Conservation (phyloP, 2,329 filamentous ascomycete species). For the Thyridium curvatum region DNA sequence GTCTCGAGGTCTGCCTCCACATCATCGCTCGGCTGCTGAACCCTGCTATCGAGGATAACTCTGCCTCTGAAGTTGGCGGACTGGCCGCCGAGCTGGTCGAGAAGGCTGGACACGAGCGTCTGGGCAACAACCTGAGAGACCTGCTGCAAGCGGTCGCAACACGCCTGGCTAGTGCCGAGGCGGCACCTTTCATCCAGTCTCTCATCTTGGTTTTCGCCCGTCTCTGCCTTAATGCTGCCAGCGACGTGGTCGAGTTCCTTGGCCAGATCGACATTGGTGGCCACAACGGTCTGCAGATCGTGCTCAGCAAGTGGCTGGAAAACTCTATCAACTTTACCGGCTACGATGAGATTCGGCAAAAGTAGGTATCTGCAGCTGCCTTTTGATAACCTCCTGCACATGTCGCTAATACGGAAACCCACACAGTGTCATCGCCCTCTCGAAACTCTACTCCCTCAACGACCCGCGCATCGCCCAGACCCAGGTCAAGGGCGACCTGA, state of each 20-base stretch:
- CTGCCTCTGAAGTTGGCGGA: constrained; percentile 91
- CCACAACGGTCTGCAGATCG: constrained; percentile 78
- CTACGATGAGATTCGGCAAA: constrained; percentile 95
- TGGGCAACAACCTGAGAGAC: constrained; percentile 78
- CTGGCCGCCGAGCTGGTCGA: constrained; percentile 92
- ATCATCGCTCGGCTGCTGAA: constrained; percentile 89
- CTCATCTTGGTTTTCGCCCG: constrained; percentile 92
- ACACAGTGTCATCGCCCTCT: constrained; percentile 77
- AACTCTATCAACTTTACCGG: constrained; percentile 97
- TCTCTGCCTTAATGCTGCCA: constrained; percentile 75
- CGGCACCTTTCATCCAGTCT: constrained; percentile 89
- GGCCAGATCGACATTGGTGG: constrained; percentile 75
- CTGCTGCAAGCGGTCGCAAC: constrained; percentile 84
- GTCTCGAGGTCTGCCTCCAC: constrained; percentile 80
- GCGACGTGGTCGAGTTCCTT: constrained; percentile 88
- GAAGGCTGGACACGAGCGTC: constrained; percentile 83
- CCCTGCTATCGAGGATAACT: constrained; percentile 80
- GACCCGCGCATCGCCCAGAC: constrained; percentile 74
- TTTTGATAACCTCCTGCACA: not conserved
- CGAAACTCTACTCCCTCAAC: constrained; percentile 82
- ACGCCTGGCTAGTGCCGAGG: constrained; percentile 73
- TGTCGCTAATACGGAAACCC: not conserved
- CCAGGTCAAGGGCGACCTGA: constrained; percentile 84
- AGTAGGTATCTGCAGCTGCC: constrained; percentile 52
- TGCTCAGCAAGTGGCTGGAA: constrained; percentile 92